Evolutionary conservation across 2,329 filamentous ascomycete species (phyloP).

Genomic region (Monosporascus sp.): DNA sequence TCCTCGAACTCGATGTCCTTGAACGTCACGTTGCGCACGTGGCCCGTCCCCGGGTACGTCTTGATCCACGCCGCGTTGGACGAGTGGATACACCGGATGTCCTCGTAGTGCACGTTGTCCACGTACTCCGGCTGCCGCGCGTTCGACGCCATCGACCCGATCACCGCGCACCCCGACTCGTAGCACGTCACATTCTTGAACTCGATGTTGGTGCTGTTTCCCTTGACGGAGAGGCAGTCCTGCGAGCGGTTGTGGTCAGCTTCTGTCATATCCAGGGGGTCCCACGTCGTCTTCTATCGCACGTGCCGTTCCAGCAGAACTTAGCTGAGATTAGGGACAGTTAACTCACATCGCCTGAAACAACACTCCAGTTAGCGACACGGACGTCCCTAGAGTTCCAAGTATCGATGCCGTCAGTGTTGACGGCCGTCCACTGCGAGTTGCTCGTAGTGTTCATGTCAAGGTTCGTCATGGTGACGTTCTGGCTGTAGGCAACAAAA

Average conservation of each 20-base stretch:
- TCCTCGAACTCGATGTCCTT: conserved; percentile 33
- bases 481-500: conserved; percentile 40
- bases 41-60: conserved; percentile 34
- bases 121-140: conserved; percentile 29
- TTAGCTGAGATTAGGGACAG: not conserved
- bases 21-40: conserved; percentile 40
- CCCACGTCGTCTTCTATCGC: too few species aligned
- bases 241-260: conserved; percentile 7
- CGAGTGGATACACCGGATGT: conserved; percentile 31
- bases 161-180: conserved; percentile 31
- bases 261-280: not conserved
- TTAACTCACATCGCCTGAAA: conserved; percentile 31
- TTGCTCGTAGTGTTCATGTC: conserved; percentile 44
- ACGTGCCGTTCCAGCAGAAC: too few species aligned
- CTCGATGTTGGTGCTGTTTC: conserved; percentile 34
- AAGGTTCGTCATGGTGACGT: conserved; percentile 48
- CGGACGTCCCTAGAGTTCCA: conserved; percentile 44
- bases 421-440: conserved; percentile 39
- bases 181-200: conserved; percentile 33
- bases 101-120: conserved; percentile 32
- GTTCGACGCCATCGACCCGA: conserved; percentile 33
- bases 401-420: conserved; percentile 46
- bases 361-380: conserved; percentile 41
- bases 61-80: conserved; percentile 39
- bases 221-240: conserved; percentile 37